A percentile compares a stretch with the other conserved stretches of the same genome.
Evolutionary conservation across 108 stramenopile genomes (phyloP).

Genomic region (Schizochytrium sp.): DNA sequence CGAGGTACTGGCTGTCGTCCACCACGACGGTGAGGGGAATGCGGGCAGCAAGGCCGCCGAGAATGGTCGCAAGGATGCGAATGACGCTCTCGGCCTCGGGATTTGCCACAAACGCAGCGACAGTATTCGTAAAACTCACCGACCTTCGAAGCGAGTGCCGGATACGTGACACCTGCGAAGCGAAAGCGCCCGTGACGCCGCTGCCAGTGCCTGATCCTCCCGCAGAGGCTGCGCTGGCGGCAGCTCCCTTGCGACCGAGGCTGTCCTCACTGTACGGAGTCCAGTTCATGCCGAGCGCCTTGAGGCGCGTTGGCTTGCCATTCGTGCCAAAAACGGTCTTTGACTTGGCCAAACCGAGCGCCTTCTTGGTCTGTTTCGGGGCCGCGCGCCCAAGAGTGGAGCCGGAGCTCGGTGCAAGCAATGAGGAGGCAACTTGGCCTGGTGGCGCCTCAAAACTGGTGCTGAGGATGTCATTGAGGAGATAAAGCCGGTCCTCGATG

Average conservation of each 20-base stretch:
- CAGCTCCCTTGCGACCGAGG: too few species aligned
- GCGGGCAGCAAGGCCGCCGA: not conserved
- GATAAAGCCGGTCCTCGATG: not conserved
- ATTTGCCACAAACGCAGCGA: not conserved
- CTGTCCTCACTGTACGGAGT: not conserved
- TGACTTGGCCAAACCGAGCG: not conserved
- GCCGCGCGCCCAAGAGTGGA: not conserved
- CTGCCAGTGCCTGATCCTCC: too few species aligned
- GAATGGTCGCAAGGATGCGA: not conserved
- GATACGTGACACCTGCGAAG: too few species aligned
- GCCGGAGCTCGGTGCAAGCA: too few species aligned
- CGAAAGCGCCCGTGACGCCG: too few species aligned
- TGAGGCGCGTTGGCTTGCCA: not conserved
- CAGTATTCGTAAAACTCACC: not conserved
- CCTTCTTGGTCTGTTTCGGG: not conserved
- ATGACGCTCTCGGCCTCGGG: not conserved
- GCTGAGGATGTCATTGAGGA: not conserved
- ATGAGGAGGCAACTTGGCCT: not conserved
- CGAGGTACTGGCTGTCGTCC: conserved; percentile 1
- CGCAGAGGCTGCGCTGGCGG: too few species aligned
- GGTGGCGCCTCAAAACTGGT: not conserved
- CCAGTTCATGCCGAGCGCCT: not conserved
- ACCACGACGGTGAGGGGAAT: not conserved
- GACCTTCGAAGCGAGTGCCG: not conserved
- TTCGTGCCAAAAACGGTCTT: not conserved